Evolutionary conservation across 371 early-diverging fungal species (phyloP), one percentile per base, ranked within the genome.

Genomic region (Mucor mucedo): DNA sequence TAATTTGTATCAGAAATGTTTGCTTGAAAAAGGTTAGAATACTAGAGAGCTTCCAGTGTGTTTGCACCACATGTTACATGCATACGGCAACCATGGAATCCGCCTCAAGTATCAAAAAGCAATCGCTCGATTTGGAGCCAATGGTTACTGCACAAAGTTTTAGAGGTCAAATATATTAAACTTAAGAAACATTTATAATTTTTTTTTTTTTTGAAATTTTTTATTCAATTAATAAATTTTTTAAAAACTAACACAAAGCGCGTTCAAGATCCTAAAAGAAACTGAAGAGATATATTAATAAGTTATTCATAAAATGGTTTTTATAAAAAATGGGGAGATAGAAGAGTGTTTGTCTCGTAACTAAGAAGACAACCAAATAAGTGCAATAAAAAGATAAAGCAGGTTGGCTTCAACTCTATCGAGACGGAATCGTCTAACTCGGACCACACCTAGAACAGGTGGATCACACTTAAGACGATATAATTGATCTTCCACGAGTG

Each of bases 401-500:
- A 53, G 59, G 52, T 58, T 58, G 66, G 52, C 56, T 72, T 72
- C 73, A 72, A 72, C 73, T 72, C 73, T 45, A 63, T 69, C 65
- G 73, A 72, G 65, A 63, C 66, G 66, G 52, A 54, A 59, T 55
- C 66, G 48, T 56, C 54, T 63, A 49, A 55, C 44, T 69, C 73
- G 69, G 47, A 40, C 52, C 50, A 54, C 62, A 41, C 60, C 69
- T 72, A 72, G 69, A 72, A 72, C 73, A 72, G 69, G 62, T 47
- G 66, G 58, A 56, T 55, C 55, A 59, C 69, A 72, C 63, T 69
- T 65, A 62, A 66, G 40, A 62, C 48, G 49, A 72, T 52, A 66
- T 61, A 39, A 32, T 72, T 66, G 60, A 48, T 72, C 38, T 72
- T 69, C 73, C 73, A 72, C 73, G 54, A 63, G 69, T 72, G 69